A percentile compares a stretch with the other conserved stretches of the same genome.
These are phyloP conservation scores for Rosa rugosa DNA, from an alignment of 306 rosid species.

Conservation along the genomic window DNA sequence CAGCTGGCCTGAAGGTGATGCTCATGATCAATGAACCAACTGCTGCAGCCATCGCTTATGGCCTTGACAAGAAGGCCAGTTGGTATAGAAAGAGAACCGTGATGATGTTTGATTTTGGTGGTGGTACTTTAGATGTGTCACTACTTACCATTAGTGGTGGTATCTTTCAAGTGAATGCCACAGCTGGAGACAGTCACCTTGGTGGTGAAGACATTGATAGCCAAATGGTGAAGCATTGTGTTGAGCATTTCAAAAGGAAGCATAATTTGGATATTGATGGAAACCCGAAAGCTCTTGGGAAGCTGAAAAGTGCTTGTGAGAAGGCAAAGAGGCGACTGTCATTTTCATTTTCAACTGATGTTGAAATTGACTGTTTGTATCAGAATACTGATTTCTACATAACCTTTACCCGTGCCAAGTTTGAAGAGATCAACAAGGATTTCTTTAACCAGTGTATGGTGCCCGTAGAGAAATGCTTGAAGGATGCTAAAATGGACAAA, in stretches of 20 bases:
- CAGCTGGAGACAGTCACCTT: conserved; percentile 16
- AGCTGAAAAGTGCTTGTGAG: neutral
- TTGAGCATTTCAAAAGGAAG: conserved; percentile 6
- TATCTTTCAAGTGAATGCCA: conserved; percentile 4
- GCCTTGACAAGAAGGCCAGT: neutral
- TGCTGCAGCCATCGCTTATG: conserved; percentile 2
- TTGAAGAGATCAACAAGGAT: conserved; percentile 8
- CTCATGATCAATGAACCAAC: conserved; percentile 19
- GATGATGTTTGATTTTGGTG: conserved; percentile 12
- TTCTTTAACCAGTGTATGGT: neutral
- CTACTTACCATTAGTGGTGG: conserved; percentile 9
- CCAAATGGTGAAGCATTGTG: conserved; percentile 5
- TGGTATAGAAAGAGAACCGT: conserved; percentile 4
- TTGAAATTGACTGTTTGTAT: conserved; percentile 15
- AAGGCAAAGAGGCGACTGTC: conserved; percentile 13
- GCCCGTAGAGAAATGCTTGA: neutral
- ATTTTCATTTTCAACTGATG: neutral
- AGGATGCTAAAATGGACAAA: conserved; percentile 8
- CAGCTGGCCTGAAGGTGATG: conserved; percentile 2
- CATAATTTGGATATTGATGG: neutral
- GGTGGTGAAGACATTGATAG: conserved; percentile 14
- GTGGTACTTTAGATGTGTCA: conserved; percentile 12
- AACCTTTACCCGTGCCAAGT: conserved; percentile 6
- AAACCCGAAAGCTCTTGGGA: neutral
- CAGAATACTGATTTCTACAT: neutral